Evolutionary conservation across 192 early-diverging fungal genomes (phyloP), one percentile per base, ranked within the genome.

Genomic region (Coemansia sp.): DNA sequence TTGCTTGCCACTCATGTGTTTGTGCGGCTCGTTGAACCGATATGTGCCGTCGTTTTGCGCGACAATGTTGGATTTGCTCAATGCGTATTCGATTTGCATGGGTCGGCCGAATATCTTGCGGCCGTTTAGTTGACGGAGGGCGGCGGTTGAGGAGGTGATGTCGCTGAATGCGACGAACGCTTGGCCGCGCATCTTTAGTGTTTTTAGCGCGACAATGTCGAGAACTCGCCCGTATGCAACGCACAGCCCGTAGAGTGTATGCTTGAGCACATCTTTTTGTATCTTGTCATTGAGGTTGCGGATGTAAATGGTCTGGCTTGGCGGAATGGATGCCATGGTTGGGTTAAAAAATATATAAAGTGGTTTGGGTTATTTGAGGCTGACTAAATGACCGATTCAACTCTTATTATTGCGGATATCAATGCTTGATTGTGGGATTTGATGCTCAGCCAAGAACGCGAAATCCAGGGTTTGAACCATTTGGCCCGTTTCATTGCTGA

Each of bases 121-220:
- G 21, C 94, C 95, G 75, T 96, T 91, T 39, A 98, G 76, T 24
- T 90, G 85, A 60, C 95, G 83, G 58, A 96, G 67, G 5, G 97
- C 95, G 0, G 89, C 80, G 32, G 94, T 95, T 3, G 97, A 92
- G 15, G 85, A 75, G 5, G 91, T 72, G n/a, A 95, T 87, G 62
- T 96, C 90, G 29, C 81, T 75, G 65, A 95, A 97, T 14, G 89
- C 95, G 21, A 99, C 74, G 72, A 94, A 96, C 0, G 97, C 97
- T 79, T 99, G 97, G 15, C 94, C 95, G 27, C 95, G 91, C 86
- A 93, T 89, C 50, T 87, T 89, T 25, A 73, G 63, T 7, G 90
- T 95, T 66, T 91, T 90, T 51, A 85, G 70, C 12, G 93, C 92
- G 9, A 94, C 92, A 19, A 99, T 88, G 71, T 94, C 94, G 19